Evolutionary conservation across 148 eudicot species (phyloP), one percentile per base, ranked within the genome.

Genomic region (Chenopodium quinoa): DNA sequence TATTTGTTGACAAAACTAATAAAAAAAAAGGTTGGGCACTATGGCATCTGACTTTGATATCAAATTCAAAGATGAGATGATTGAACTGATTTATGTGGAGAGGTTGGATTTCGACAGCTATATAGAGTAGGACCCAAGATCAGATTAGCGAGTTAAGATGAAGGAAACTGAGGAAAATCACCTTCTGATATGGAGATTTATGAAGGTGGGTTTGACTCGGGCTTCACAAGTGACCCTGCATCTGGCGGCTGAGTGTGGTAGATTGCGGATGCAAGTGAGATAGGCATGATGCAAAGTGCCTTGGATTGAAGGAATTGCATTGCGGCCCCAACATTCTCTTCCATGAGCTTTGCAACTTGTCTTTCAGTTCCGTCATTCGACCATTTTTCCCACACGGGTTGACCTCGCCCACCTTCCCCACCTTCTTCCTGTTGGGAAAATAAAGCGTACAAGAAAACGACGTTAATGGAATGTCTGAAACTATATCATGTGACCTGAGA

Each of bases 311-410:
- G 95, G 80, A 93, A 91, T 78, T 96, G 99, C 99, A 96, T 93
- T 20, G 99, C 99, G 64, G 97, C 93, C 75, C 99, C 99, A 0
- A 96, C 94, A 75, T 96, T 92, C 81, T 95, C 99, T 82, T 95
- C 99, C 99, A 95, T 93, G 29, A 95, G 93, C 82, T 92, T 95
- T 23, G 99, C 99, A 12, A 95, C 99, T 84, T 95, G 99, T 78
- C 91, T 79, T 85, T 95, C 99, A 29, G 99, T 95, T 77, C 99
- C 99, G 70, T 96, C 99, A n/a, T 88, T 93, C 17, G 98, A 96
- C 99, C 97, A 96, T 85, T 93, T 93, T 85, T 93, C 99, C 99
- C 99, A 96, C 17, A 91, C 97, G 20, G 95, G 93, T 83, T 93
- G 94, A 73, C 88, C 83, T 63, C 85, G 84, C 77, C 93, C 97